These are phyloP conservation scores for Penicillium janthinellum DNA, from an alignment of 2,329 filamentous ascomycete genomes.

Conservation along the genomic window DNA sequence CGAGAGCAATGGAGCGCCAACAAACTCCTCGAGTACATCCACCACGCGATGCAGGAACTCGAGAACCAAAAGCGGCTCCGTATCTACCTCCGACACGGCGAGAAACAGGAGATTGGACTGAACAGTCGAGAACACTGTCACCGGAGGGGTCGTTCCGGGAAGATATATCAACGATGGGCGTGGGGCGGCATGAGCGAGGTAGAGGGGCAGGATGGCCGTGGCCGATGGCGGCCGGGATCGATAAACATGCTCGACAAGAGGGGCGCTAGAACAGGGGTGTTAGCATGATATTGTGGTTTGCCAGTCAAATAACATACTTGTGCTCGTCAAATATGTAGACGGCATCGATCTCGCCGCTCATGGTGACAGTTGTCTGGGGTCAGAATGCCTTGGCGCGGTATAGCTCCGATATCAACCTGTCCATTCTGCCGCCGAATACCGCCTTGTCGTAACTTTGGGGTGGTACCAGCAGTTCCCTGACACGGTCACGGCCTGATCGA, in stretches of 20 bases:
- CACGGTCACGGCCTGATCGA: not conserved
- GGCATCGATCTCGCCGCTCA: constrained; percentile 89
- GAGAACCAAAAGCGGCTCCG: constrained; percentile 84
- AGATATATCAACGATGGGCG: constrained; percentile 86
- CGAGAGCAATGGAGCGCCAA: constrained; percentile 82
- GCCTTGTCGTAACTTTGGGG: constrained; percentile 28
- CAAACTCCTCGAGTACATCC: constrained; percentile 91
- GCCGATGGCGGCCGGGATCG: constrained; percentile 77
- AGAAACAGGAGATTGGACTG: constrained; percentile 87
- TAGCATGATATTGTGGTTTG: constrained; percentile 10
- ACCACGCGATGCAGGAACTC: constrained; percentile 93
- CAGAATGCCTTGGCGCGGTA: constrained; percentile 15
- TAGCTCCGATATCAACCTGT: constrained; percentile 24
- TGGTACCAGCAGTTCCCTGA: constrained; percentile 1
- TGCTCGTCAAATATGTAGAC: constrained; percentile 97
- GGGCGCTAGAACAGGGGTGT: constrained; percentile 59
- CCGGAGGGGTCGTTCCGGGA: constrained; percentile 77
- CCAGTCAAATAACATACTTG: constrained; percentile 63
- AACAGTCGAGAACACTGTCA: constrained; percentile 82
- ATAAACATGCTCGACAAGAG: constrained; percentile 88
- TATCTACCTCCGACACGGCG: constrained; percentile 80
- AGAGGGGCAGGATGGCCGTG: constrained; percentile 76
- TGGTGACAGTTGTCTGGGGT: constrained; percentile 50
- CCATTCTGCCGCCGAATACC: constrained; percentile 38
- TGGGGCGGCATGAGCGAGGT: constrained; percentile 77